A percentile compares a stretch with the other conserved stretches of the same genome.
phyloP scores from a whole-genome alignment of 2,329 filamentous ascomycete species.

The Penicillium sp. region DNA sequence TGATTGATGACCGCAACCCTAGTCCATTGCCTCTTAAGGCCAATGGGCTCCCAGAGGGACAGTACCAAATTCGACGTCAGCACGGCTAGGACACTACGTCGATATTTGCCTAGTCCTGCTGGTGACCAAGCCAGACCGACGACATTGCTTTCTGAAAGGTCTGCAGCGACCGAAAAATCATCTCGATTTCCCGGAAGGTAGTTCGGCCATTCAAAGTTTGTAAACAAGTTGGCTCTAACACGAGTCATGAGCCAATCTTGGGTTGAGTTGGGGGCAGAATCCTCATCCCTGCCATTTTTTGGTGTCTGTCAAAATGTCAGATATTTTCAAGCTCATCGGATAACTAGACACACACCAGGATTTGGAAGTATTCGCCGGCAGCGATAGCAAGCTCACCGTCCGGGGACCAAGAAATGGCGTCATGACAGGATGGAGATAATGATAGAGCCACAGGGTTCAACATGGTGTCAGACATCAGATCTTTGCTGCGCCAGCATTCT shows the following conservation, averaged over 20 bases:
- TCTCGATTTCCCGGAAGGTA: constrained; percentile 48
- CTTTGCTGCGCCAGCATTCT: background rate
- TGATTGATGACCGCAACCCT: constrained; percentile 56
- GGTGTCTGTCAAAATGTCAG: constrained; percentile 13
- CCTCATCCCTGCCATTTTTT: constrained; percentile 21
- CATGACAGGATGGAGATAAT: constrained; percentile 52
- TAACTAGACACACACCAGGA: constrained; percentile 45
- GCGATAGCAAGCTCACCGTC: constrained; percentile 60
- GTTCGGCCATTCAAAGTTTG: constrained; percentile 50
- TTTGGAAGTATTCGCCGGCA: constrained; percentile 55
- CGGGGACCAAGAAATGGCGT: constrained; percentile 59
- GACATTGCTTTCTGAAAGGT: constrained; percentile 55
- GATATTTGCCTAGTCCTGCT: constrained; percentile 55
- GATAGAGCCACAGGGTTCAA: constrained; percentile 38
- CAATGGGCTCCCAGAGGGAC: constrained; percentile 56
- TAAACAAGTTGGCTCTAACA: constrained; percentile 55
- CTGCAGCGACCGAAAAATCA: constrained; percentile 58
- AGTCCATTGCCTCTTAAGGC: constrained; percentile 51
- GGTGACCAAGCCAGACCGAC: constrained; percentile 57
- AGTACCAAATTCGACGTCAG: constrained; percentile 58
- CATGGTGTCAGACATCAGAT: constrained; percentile 21
- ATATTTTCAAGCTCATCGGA: background rate
- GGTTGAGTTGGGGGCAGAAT: constrained; percentile 1
- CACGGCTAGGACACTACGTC: constrained; percentile 55
- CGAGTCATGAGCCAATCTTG: constrained; percentile 39